A percentile compares a stretch with the other conserved stretches of the same genome.
phyloP scores from a whole-genome alignment of 2,329 filamentous ascomycete genomes.

The Fusarium cicatricum region DNA sequence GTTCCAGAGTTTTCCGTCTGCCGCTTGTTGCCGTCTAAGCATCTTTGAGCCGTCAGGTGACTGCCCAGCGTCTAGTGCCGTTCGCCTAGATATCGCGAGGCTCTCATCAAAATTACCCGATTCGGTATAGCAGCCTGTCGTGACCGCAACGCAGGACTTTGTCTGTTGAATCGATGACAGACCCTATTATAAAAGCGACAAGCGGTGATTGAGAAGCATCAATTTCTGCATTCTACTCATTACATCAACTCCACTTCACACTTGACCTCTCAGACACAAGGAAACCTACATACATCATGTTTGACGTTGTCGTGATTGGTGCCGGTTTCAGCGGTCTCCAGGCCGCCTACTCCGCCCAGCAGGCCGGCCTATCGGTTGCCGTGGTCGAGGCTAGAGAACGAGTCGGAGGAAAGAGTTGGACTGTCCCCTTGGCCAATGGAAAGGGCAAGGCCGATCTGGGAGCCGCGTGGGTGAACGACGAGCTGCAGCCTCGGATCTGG shows the following conservation, averaged over 20 bases:
- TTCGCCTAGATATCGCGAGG: not conserved
- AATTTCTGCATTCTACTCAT: not conserved
- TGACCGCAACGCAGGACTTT: not conserved
- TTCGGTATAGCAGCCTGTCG: not conserved
- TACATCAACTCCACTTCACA: not conserved
- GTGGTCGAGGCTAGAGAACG: constrained; percentile 60
- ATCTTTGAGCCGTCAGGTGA: not conserved
- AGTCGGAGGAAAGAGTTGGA: constrained; percentile 62
- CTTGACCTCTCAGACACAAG: not conserved
- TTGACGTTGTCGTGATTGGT: constrained; percentile 53
- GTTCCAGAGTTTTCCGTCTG: too few species aligned
- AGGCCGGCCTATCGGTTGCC: constrained; percentile 49
- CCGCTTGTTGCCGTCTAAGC: not conserved
- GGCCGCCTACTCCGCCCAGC: constrained; percentile 47
- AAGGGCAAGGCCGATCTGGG: constrained; percentile 59
- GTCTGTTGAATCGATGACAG: not conserved
- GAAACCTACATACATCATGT: constrained; percentile 1
- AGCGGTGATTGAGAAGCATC: not conserved
- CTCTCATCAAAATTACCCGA: constrained; percentile 14
- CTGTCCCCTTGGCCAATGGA: constrained; percentile 42
- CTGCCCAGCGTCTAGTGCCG: not conserved
- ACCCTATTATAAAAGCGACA: constrained; percentile 6
- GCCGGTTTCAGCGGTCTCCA: constrained; percentile 53
- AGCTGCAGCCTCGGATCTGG: constrained; percentile 57
- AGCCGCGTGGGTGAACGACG: constrained; percentile 68